Evolutionary conservation across 1,139 yeast species (phyloP).

Genomic region (Saccharomyces pastorianus): DNA sequence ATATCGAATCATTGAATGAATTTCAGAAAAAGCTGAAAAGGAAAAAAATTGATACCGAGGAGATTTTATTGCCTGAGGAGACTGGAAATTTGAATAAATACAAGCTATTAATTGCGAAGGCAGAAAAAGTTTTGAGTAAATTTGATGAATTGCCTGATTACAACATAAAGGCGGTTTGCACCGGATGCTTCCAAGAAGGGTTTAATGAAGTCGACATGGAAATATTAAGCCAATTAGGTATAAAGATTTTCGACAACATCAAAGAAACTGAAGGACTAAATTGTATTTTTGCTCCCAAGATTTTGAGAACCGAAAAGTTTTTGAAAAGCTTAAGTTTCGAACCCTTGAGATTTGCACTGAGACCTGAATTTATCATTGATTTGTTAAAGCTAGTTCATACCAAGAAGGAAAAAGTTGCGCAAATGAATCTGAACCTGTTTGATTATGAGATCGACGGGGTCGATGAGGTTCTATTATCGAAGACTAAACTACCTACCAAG

Average conservation of each 20-base stretch:
- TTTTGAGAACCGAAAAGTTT: slow-evolving; percentile 80
- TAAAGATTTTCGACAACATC: slow-evolving; percentile 35
- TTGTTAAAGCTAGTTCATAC: slow-evolving; percentile 29
- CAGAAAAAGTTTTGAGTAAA: slow-evolving; percentile 13
- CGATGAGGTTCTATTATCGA: slow-evolving; percentile 26
- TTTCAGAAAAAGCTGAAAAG: slow-evolving; percentile 40
- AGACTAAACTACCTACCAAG: slow-evolving; percentile 28
- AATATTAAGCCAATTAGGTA: slow-evolving; percentile 35
- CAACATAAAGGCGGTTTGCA: slow-evolving; percentile 43
- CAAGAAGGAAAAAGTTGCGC: slow-evolving; percentile 6
- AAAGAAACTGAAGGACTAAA: slow-evolving; percentile 35
- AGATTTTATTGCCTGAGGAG: slow-evolving; percentile 31
- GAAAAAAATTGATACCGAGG: slow-evolving; percentile 17
- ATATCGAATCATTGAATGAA: slow-evolving; percentile 58
- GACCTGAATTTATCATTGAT: slow-evolving; percentile 30
- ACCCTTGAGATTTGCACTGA: slow-evolving; percentile 28
- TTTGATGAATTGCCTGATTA: slow-evolving; percentile 23
- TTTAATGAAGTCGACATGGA: slow-evolving; percentile 36
- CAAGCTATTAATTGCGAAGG: slow-evolving; percentile 20
- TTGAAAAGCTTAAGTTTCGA: slow-evolving; percentile 35
- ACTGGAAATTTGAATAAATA: slow-evolving; percentile 23
- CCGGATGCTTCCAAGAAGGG: slow-evolving; percentile 50
- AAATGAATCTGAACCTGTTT: neutral
- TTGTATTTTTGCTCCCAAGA: slow-evolving; percentile 66
- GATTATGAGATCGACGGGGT: slow-evolving; percentile 30